Base-by-base conservation (phyloP, 2,329 filamentous ascomycete species). In the Microcyclospora tardicrescens region DNA sequence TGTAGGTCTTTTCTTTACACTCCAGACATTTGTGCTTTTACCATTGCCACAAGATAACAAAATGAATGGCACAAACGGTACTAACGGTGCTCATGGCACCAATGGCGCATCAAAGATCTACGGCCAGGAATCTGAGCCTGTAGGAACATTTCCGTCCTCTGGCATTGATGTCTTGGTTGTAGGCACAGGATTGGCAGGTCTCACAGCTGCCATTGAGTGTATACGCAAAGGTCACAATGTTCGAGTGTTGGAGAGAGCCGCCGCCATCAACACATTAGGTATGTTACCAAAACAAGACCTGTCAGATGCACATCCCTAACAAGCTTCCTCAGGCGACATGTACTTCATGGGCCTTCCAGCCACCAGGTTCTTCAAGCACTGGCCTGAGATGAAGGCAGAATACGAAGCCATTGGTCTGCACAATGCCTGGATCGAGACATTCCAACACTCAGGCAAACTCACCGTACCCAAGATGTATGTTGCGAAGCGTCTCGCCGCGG, bases 261-360 rank as follows among this genome's bases (percentile, higher is more conserved):
- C 58, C 11, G 58, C 61, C 34, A 70, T 71, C 54, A 72, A 71
- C 54, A 71, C 68, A 10, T 62, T 65, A 39, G 69, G 69, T 70
- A 51, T 47, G 60, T 51, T n/a, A n/a, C n/a, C 19, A 24, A 24
- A 24, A 16, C 9, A 15, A 30, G 6, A 10, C 5, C 6, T 15
- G 29, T 32, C 2, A n/a, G 8, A 27, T 28, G 6, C 27, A 34
- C n/a, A 29, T 15, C 16, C 16, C 39, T 42, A 19, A 42, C 13
- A 24, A 24, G 19, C 19, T 10, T 6, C 6, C 9, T 13, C 38
- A 69, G 71, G 71, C 38, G 72, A 75, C 54, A 74, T 73, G 68
- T 73, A 72, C 57, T 73, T 73, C 52, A 74, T 75, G 66, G 69
- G 71, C 9, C 61, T 74, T 15, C 71, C 67, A 34, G 70, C 70